Evolutionary conservation across 2,329 filamentous ascomycete species (phyloP), one percentile per base, ranked within the genome.

Genomic region (Rhynchosporium graminicola): DNA sequence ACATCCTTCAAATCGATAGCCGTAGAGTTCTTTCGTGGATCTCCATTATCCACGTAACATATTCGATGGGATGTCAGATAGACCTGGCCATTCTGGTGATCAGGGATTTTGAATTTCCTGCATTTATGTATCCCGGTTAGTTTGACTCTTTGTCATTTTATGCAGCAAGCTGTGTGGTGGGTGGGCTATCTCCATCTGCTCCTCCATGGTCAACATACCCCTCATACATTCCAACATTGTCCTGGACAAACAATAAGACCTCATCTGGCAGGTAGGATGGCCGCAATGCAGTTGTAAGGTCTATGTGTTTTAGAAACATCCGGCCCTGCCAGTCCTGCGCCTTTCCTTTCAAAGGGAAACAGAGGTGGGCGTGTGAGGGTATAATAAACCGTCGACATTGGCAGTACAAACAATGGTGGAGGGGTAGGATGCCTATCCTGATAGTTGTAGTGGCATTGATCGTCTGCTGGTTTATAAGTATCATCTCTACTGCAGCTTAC

Each of bases 291-390:
- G 94, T 97, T 63, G 95, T 99, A 73, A 99, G 86, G 79, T 99
- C 94, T 76, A 98, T 85, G 72, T 90, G 87, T 83, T 96, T 94
- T 83, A 97, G 83, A 85, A 96, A 97, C 94, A 98, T 98, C 83
- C 90, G 91, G 89, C 80, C 84, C 81, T 75, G 78, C 79, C 59
- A 52, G 46, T 59, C 46, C 48, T 55, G 20, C 33, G 56, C 20
- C 45, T 43, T 43, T 13, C 40, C 40, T 46, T 46, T n/a, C 51
- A 26, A 43, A 31, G 9, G 9, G 54, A 47, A 20, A 20, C 20
- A 20, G 20, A 20, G 1, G n/a, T 54, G 47, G 45, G 47, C 15
- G 51, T 38, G 50, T 47, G 57, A 57, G 61, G 52, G 60, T 38
- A 38, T 47, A 47, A 38, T 47, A 47, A 60, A 47, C 55, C 20